Evolutionary conservation across 305 asterid species (phyloP).

Genomic region (Withania somnifera): DNA sequence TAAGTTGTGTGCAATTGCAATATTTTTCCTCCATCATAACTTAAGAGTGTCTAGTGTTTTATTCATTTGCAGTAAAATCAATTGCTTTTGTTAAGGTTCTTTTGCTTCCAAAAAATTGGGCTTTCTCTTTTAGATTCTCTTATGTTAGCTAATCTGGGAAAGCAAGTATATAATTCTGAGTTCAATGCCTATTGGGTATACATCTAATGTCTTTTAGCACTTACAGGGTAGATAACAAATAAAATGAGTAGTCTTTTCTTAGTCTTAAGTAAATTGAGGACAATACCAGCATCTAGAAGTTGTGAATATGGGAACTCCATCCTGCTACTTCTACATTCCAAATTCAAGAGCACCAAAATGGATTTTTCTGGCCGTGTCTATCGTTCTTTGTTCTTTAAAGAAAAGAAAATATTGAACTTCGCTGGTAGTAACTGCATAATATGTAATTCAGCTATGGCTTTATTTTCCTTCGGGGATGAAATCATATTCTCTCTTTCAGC

Average conservation of each 20-base stretch:
- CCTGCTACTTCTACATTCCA: not conserved
- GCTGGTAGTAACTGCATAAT: not conserved
- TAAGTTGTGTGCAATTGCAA: not conserved
- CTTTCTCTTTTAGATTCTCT: slow-evolving; percentile 19
- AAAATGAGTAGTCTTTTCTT: slow-evolving; percentile 5
- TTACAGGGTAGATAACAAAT: too few species aligned
- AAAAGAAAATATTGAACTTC: not conserved
- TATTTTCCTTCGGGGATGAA: too few species aligned
- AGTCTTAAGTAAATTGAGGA: slow-evolving; percentile 1
- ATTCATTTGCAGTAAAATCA: not conserved
- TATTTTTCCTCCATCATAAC: not conserved
- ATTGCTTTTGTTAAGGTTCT: not conserved
- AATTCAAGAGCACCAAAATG: slow-evolving; percentile 29
- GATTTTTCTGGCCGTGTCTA: slow-evolving; percentile 14
- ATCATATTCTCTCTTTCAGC: not conserved
- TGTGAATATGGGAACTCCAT: not conserved
- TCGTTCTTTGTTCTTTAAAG: not conserved
- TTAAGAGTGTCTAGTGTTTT: not conserved
- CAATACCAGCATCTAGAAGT: not conserved
- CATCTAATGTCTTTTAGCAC: not conserved
- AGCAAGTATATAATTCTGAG: slow-evolving; percentile 21
- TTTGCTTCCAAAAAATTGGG: slow-evolving; percentile 5
- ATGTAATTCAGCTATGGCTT: not conserved
- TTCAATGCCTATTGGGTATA: not conserved
- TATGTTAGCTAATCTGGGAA: slow-evolving; percentile 6